phyloP scores from a whole-genome alignment of 2,329 filamentous ascomycete genomes.

The Emergomyces pasteurianus region DNA sequence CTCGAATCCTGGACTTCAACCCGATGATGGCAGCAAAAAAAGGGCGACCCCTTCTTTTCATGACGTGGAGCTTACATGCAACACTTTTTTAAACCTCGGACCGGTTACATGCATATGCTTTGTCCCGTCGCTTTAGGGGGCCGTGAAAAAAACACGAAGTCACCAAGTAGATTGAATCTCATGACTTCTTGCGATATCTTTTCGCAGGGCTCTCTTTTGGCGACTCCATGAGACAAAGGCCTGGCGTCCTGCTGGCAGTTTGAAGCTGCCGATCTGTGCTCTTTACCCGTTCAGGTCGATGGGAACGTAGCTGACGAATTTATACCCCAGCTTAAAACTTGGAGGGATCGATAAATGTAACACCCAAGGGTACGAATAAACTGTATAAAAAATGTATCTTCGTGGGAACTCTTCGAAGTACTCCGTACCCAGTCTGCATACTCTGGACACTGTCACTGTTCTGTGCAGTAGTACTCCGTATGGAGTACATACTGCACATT shows the following conservation, averaged over 20 bases:
- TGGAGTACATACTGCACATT: too few relatives aligned
- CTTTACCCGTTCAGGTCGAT: neutral
- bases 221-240: neutral
- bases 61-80: neutral
- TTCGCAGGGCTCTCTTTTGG: neutral
- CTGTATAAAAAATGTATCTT: neutral
- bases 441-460: too few relatives aligned
- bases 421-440: too few relatives aligned
- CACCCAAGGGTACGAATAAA: neutral
- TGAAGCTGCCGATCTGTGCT: neutral
- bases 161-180: neutral
- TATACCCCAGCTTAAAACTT: neutral
- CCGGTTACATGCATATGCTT: neutral
- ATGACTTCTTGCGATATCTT: neutral
- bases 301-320: neutral
- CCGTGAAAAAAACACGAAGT: neutral
- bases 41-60: neutral
- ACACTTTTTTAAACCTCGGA: too few relatives aligned
- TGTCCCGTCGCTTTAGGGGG: neutral
- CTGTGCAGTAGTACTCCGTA: too few relatives aligned
- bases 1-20: neutral
- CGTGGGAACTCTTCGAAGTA: too few relatives aligned
- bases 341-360: neutral
- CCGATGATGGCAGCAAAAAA: neutral
- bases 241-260: neutral